phyloP scores from a whole-genome alignment of 306 rosid genomes.

The Astragalus glycyphyllos region DNA sequence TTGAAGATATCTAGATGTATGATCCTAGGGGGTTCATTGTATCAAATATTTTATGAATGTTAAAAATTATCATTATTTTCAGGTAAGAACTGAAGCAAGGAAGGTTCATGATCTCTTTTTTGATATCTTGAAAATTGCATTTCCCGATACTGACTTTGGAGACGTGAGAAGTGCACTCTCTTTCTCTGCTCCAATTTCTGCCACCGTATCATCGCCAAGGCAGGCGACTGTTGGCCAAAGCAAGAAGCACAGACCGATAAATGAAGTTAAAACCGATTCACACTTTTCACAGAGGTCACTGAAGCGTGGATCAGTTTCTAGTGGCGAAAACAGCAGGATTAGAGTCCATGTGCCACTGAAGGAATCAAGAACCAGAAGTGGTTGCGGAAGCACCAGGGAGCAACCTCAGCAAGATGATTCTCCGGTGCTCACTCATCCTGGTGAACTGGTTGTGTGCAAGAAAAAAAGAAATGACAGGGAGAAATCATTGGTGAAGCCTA shows the following conservation, averaged over 20 bases:
- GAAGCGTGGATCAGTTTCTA: conserved; percentile 59
- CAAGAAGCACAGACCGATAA: conserved; percentile 69
- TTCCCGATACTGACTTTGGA: conserved; percentile 73
- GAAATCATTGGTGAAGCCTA: conserved; percentile 65
- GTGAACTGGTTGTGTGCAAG: conserved; percentile 95
- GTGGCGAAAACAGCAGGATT: conserved; percentile 65
- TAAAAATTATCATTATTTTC: conserved; percentile 39
- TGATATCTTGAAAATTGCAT: conserved; percentile 89
- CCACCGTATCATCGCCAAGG: conserved; percentile 64
- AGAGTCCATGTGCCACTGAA: conserved; percentile 65
- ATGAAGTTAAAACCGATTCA: conserved; percentile 70
- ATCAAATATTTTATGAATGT: conserved; percentile 9
- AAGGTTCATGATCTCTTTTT: conserved; percentile 97
- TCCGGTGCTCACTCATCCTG: conserved; percentile 85
- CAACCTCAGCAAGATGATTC: conserved; percentile 73
- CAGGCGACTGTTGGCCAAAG: conserved; percentile 58
- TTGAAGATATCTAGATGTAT: too few species aligned
- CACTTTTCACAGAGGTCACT: conserved; percentile 63
- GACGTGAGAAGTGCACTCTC: conserved; percentile 80
- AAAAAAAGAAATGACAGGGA: conserved; percentile 98
- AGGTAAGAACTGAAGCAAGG: conserved; percentile 94
- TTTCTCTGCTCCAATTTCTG: conserved; percentile 59
- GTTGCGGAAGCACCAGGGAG: conserved; percentile 56
- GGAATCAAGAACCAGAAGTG: conserved; percentile 72
- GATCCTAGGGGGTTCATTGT: background rate